Evolutionary conservation across 768 basidiomycete species (phyloP).

Genomic region (Pleurotus pulmonarius): DNA sequence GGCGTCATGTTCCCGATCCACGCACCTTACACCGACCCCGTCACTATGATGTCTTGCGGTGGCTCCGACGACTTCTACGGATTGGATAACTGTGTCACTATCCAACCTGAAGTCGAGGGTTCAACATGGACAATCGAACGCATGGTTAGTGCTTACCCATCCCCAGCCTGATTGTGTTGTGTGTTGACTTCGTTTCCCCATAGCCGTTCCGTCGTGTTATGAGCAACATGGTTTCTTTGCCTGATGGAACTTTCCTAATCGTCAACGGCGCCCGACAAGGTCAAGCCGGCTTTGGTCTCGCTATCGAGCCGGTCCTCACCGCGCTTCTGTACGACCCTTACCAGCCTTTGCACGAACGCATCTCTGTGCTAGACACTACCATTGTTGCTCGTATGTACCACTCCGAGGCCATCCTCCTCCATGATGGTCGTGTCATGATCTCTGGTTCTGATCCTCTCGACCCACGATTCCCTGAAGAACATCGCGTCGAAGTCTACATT

Average conservation of each 20-base stretch:
- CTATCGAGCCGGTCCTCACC: slow-evolving; percentile 53
- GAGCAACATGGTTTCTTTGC: slow-evolving; percentile 65
- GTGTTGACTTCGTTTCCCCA: neutral
- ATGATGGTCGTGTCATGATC: slow-evolving; percentile 70
- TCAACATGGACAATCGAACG: slow-evolving; percentile 71
- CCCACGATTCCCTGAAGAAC: slow-evolving; percentile 2
- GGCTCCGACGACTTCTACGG: slow-evolving; percentile 58
- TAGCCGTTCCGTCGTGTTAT: slow-evolving; percentile 74
- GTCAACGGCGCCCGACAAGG: slow-evolving; percentile 72
- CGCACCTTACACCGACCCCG: slow-evolving; percentile 70
- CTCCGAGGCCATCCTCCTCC: slow-evolving; percentile 70
- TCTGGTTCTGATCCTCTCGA: slow-evolving; percentile 40
- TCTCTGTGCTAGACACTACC: slow-evolving; percentile 64
- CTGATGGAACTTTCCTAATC: slow-evolving; percentile 75
- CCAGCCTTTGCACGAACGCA: slow-evolving; percentile 51
- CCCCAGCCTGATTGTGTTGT: neutral
- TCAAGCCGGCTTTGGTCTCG: slow-evolving; percentile 72
- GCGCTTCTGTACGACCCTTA: slow-evolving; percentile 72
- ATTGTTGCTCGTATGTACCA: slow-evolving; percentile 77
- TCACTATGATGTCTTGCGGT: slow-evolving; percentile 72
- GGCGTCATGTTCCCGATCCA: slow-evolving; percentile 14
- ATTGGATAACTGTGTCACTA: slow-evolving; percentile 70
- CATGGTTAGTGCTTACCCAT: slow-evolving; percentile 50
- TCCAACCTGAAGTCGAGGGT: slow-evolving; percentile 58
- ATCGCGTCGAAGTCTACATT: slow-evolving; percentile 51